Percentiles rank a stretch among this genome's conserved stretches.
Conservation (phyloP, 176 grass and related monocot genomes). For the Elymus sibiricus region DNA sequence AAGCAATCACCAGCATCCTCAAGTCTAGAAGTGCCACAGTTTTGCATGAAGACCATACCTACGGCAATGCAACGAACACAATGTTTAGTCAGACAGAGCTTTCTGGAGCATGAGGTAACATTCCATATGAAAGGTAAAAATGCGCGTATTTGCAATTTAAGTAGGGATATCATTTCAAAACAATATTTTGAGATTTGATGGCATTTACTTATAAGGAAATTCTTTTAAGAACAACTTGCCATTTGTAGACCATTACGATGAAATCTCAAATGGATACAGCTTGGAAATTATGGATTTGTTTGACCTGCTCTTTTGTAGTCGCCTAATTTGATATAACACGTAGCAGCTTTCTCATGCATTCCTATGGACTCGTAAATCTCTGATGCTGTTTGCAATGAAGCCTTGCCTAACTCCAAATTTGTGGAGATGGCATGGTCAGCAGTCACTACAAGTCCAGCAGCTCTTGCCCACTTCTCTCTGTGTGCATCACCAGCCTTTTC, state of each 20-base stretch:
- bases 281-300: not conserved
- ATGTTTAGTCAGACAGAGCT: not conserved
- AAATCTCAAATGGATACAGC: not conserved
- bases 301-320: constrained; percentile 73
- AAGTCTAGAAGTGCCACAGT: no score
- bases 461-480: no score
- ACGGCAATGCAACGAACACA: not conserved
- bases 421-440: no score
- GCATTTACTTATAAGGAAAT: not conserved
- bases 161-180: not conserved
- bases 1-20: no score
- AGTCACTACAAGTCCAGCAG: no score
- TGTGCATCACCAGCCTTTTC: no score
- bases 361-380: constrained; percentile 72
- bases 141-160: not conserved
- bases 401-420: no score
- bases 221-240: not conserved
- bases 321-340: constrained; percentile 70
- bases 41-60: no score
- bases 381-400: no score
- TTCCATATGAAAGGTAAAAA: not conserved
- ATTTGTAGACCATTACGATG: not conserved
- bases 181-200: not conserved
- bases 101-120: not conserved
- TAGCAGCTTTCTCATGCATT: constrained; percentile 66